These are phyloP conservation scores for Cystobasidium ongulense DNA, from an alignment of 768 basidiomycete species.

Conservation along the genomic window DNA sequence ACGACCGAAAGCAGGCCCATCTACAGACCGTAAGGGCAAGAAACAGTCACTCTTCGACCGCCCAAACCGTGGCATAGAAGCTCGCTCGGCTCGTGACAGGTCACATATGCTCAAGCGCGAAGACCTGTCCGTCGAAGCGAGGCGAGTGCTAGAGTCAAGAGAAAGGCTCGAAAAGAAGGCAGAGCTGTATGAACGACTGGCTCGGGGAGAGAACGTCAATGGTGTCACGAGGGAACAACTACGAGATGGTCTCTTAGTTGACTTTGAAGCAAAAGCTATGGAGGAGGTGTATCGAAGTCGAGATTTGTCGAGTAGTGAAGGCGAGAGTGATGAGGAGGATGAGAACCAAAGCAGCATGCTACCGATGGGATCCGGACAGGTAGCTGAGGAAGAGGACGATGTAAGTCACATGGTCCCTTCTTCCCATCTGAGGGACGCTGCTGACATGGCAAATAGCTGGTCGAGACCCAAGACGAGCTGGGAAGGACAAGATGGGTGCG, in stretches of 20 bases:
- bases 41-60: conserved; percentile 15
- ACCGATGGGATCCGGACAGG: background rate
- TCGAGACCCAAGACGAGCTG: conserved; percentile 40
- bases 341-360: conserved; percentile 35
- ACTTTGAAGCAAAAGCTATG: conserved; percentile 38
- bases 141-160: conserved; percentile 17
- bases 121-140: conserved; percentile 15
- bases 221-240: conserved; percentile 37
- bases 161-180: conserved; percentile 39
- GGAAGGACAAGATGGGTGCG: conserved; percentile 39
- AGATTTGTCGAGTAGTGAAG: background rate
- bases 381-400: conserved; percentile 24
- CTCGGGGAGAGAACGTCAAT: conserved; percentile 35
- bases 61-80: conserved; percentile 18
- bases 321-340: conserved; percentile 27
- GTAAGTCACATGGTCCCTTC: background rate
- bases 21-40: background rate
- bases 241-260: conserved; percentile 38
- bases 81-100: conserved; percentile 14
- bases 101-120: conserved; percentile 24
- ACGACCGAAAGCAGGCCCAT: background rate
- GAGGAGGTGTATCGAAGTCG: conserved; percentile 7
- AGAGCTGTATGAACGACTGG: conserved; percentile 39
- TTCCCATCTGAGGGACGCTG: conserved; percentile 8
- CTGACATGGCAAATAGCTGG: conserved; percentile 11